phyloP scores from a whole-genome alignment of 2,329 filamentous ascomycete genomes.

The Penicillium sp. region DNA sequence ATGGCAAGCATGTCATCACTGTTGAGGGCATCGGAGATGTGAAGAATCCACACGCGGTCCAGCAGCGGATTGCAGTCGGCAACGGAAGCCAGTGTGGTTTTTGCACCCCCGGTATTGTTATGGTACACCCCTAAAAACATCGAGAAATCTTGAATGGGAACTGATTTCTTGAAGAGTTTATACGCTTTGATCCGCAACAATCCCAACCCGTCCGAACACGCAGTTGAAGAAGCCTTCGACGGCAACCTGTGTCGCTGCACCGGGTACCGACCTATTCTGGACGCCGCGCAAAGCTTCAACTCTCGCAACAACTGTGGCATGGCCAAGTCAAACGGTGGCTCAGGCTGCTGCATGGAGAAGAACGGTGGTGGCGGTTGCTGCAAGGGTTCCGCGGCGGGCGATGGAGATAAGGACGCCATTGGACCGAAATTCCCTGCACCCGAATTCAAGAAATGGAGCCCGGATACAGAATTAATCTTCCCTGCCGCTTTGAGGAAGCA shows the following conservation, averaged over 20 bases:
- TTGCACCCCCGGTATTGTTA: conserved; percentile 95
- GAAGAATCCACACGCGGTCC: conserved; percentile 78
- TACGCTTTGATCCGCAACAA: conserved; percentile 91
- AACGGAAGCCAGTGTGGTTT: conserved; percentile 95
- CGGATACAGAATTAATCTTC: conserved; percentile 92
- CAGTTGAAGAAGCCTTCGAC: conserved; percentile 94
- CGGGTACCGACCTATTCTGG: conserved; percentile 87
- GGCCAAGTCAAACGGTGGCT: conserved; percentile 54
- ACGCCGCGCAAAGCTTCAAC: conserved; percentile 82
- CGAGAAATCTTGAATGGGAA: neutral
- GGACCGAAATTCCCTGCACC: conserved; percentile 70
- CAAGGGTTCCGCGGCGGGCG: conserved; percentile 52
- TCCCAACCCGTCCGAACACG: conserved; percentile 67
- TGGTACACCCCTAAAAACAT: conserved; percentile 48
- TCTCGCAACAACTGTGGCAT: conserved; percentile 54
- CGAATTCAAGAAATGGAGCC: conserved; percentile 89
- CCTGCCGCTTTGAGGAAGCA: conserved; percentile 80
- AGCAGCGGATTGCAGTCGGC: conserved; percentile 83
- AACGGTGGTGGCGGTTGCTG: conserved; percentile 62
- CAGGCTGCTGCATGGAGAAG: conserved; percentile 69
- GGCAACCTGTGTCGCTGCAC: conserved; percentile 95
- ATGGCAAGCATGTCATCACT: conserved; percentile 97
- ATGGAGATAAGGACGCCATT: conserved; percentile 31
- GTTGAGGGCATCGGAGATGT: conserved; percentile 92
- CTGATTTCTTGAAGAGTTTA: conserved; percentile 57